Percentiles rank a stretch among this genome's conserved stretches.
These are phyloP conservation scores for Amanita molliuscula DNA, from an alignment of 768 basidiomycete genomes.

Conservation along the genomic window DNA sequence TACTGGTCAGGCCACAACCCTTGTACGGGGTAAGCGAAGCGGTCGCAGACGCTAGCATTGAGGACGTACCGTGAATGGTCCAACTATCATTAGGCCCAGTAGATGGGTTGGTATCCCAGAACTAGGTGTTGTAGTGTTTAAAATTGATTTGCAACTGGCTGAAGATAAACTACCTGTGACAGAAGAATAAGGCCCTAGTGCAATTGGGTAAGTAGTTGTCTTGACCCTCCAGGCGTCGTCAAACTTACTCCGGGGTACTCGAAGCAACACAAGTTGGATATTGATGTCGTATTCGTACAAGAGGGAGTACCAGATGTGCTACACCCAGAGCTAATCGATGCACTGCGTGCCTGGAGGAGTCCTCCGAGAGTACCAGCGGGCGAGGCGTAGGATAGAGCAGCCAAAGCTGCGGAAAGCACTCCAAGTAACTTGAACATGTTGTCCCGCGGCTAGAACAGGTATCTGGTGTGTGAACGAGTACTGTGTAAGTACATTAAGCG, in stretches of 20 bases:
- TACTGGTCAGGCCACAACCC: slow-evolving; percentile 6
- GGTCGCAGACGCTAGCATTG: no score
- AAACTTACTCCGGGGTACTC: slow-evolving; percentile 5
- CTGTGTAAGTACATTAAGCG: no score
- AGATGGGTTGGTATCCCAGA: slow-evolving; percentile 5
- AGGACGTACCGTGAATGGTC: slow-evolving; percentile 4
- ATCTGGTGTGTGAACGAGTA: no score
- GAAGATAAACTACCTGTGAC: neutral
- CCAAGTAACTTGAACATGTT: neutral
- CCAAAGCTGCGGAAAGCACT: neutral
- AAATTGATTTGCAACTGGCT: neutral
- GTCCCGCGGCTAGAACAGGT: no score
- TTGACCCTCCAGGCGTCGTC: neutral
- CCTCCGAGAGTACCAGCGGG: neutral
- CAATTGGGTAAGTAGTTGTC: neutral
- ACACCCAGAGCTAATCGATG: slow-evolving; percentile 34
- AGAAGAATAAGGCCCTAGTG: slow-evolving; percentile 2
- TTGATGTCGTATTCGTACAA: slow-evolving; percentile 39
- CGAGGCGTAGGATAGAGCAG: neutral
- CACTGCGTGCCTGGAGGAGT: neutral
- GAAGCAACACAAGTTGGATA: slow-evolving; percentile 12
- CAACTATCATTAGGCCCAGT: slow-evolving; percentile 4
- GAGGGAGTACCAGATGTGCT: slow-evolving; percentile 37
- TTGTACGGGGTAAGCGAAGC: neutral
- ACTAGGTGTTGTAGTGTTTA: neutral